Evolutionary conservation across 306 rosid species (phyloP).

Genomic region (Vicia villosa): DNA sequence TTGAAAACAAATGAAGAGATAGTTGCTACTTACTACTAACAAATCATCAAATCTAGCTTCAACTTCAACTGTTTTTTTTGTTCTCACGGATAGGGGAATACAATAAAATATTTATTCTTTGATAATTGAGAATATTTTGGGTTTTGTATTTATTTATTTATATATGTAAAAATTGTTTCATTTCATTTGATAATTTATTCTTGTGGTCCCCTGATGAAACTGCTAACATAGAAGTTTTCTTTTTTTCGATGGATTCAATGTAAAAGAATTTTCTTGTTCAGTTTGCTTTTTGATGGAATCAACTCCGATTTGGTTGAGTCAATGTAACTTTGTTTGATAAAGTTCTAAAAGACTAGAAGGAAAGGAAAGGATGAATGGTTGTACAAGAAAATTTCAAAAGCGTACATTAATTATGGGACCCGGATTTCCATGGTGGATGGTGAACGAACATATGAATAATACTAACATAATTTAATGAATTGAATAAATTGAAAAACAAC

Average conservation of each 20-base stretch:
- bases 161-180: neutral
- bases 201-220: neutral
- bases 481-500: too few relatives aligned
- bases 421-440: neutral
- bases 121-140: neutral
- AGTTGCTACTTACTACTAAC: neutral
- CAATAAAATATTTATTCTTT: neutral
- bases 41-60: neutral
- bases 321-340: neutral
- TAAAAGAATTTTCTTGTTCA: conserved; percentile 1
- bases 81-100: too few relatives aligned
- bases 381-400: neutral
- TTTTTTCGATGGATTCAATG: neutral
- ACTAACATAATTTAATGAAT: too few relatives aligned
- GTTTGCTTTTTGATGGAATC: neutral
- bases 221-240: neutral
- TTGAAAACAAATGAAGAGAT: neutral
- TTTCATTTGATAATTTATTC: neutral
- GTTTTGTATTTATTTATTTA: neutral
- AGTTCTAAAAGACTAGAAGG: neutral
- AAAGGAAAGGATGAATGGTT: neutral
- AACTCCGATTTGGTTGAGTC: neutral
- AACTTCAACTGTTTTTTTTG: neutral
- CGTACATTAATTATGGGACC: neutral
- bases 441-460: too few relatives aligned